Evolutionary conservation across 2,329 filamentous ascomycete species (phyloP), one percentile per base, ranked within the genome.

Genomic region (Aspergillus sp.): DNA sequence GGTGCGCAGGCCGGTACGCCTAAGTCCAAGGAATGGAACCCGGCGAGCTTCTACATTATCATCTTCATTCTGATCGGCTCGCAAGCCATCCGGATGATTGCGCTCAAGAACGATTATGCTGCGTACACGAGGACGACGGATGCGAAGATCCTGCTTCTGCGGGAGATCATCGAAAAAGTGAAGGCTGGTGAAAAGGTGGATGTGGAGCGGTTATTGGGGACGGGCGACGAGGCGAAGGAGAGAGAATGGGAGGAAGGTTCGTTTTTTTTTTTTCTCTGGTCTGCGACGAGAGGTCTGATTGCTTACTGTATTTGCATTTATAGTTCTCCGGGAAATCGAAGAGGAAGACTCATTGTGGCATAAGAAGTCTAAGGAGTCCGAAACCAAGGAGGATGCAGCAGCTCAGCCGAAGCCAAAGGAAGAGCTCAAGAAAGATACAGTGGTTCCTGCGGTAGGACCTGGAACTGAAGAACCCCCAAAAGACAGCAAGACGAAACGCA

Each of bases 21-120:
- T 32, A 82, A 79, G 58, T 74, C 80, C 14, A 86, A 82, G 65
- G 82, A 84, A 60, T 89, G 87, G 85, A 93, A 93, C 61, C 88
- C 89, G 2, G 88, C 88, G 17, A 91, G 86, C 0, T 93, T 90
- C 65, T 94, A 86, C 70, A 89, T 93, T 60, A 77, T 86, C 62
- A 89, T 93, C 57, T 91, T 91, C 65, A 77, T 91, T 38, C 80
- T 97, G 57, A 93, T 97, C 58, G 95, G 95, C 3, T 96, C 90
- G 56, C 95, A 96, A 79, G 89, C 93, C 13, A 96, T 99, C 62
- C 89, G 96, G 64, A 89, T 94, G 80, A 87, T 99, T 65, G 80
- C 85, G 33, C 70, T 97, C 63, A 87, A 86, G 63, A 89, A 88
- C 61, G 86, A 92, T 47, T 88, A 86, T 65, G 79, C 81, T 30